Percentiles rank a stretch among this genome's conserved stretches.
These are phyloP conservation scores for Cytospora piceae DNA, from an alignment of 2,329 filamentous ascomycete genomes.

Conservation along the genomic window DNA sequence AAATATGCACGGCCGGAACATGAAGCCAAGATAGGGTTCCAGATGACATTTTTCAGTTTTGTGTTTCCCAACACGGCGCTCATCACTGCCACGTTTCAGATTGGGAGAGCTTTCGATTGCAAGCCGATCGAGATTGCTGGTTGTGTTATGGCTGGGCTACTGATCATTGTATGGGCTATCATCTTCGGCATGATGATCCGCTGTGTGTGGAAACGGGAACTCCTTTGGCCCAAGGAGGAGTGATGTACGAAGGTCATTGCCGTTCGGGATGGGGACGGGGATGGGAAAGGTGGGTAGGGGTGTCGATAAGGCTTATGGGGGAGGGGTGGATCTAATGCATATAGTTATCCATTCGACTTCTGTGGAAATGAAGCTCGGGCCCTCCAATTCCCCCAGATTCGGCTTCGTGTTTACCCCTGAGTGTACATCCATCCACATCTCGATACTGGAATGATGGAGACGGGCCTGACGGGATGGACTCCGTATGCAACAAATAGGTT, in stretches of 20 bases:
- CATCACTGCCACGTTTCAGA: conserved; percentile 71
- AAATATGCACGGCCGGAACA: conserved; percentile 62
- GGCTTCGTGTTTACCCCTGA: not conserved
- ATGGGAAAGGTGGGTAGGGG: not conserved
- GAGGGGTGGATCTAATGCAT: not conserved
- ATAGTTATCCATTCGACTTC: not conserved
- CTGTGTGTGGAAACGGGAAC: conserved; percentile 66
- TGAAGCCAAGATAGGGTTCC: conserved; percentile 65
- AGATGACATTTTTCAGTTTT: conserved; percentile 87
- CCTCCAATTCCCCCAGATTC: not conserved
- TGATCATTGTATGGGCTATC: conserved; percentile 70
- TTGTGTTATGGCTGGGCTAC: conserved; percentile 65
- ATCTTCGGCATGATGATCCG: conserved; percentile 73
- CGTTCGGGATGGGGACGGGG: not conserved
- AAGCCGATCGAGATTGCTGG: conserved; percentile 67
- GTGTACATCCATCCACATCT: not conserved
- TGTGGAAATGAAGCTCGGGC: not conserved
- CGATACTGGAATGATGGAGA: not conserved
- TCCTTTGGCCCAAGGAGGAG: conserved; percentile 42
- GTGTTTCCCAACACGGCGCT: conserved; percentile 80
- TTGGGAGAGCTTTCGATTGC: conserved; percentile 65
- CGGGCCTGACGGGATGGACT: not conserved
- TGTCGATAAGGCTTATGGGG: not conserved
- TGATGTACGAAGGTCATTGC: not conserved
- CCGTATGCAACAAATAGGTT: not conserved